phyloP scores from a whole-genome alignment of 495 filamentous ascomycete genomes.

The Hypoxylon cercidicola region DNA sequence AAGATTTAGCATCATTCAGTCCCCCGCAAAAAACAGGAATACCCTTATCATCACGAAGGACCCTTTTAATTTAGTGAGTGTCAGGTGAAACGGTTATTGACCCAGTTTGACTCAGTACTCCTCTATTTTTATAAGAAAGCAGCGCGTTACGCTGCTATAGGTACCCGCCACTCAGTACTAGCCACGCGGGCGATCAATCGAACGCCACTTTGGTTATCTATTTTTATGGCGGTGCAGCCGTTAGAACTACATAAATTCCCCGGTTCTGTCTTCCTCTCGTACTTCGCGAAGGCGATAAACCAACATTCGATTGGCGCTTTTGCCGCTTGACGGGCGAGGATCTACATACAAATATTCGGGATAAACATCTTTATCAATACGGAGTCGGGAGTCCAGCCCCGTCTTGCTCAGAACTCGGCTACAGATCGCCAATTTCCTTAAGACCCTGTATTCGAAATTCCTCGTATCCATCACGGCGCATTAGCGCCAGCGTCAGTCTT shows the following conservation, averaged over 20 bases:
- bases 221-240: conserved; percentile 9
- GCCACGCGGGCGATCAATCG: background rate
- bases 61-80: background rate
- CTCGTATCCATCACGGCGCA: conserved; percentile 37
- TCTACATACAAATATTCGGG: background rate
- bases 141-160: background rate
- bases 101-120: too few relatives aligned
- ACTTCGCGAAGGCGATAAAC: background rate
- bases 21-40: conserved; percentile 7
- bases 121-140: too few relatives aligned
- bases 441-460: conserved; percentile 10
- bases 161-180: background rate
- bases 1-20: conserved; percentile 24
- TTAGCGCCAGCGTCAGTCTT: conserved; percentile 17
- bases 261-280: background rate
- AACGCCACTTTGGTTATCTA: conserved; percentile 11
- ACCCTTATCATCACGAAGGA: conserved; percentile 9
- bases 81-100: conserved; percentile 2
- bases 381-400: too few relatives aligned
- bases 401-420: background rate
- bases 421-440: conserved; percentile 11
- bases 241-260: background rate
- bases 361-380: background rate
- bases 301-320: background rate
- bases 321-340: background rate